These are phyloP conservation scores for Chlorella variabilis DNA, from an alignment of 163 green algal species.

Conservation along the genomic window DNA sequence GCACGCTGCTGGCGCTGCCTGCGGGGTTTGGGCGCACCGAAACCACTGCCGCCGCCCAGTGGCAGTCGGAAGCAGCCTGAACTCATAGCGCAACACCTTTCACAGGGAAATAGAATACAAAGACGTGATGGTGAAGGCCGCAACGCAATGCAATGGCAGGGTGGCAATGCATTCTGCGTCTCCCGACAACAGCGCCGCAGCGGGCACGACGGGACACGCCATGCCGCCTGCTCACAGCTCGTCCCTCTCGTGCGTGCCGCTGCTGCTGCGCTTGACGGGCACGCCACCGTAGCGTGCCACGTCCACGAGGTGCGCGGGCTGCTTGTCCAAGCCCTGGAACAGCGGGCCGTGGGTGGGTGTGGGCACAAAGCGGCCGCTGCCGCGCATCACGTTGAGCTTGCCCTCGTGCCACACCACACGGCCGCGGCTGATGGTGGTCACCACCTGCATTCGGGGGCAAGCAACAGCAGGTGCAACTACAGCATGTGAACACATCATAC, in stretches of 20 bases:
- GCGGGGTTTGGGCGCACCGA: neutral
- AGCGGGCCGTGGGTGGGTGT: conserved; percentile 31
- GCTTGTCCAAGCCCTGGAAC: conserved; percentile 40
- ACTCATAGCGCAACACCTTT: neutral
- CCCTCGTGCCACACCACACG: conserved; percentile 87
- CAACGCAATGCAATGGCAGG: no score
- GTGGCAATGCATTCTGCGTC: no score
- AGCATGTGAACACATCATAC: no score
- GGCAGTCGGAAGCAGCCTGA: neutral
- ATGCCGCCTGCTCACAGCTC: conserved; percentile 1
- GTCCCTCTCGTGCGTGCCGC: neutral
- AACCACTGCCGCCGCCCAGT: neutral
- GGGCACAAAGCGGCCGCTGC: conserved; percentile 63
- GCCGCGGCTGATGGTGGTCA: conserved; percentile 86
- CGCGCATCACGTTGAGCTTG: conserved; percentile 68
- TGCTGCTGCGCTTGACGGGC: conserved; percentile 1
- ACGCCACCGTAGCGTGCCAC: conserved; percentile 25
- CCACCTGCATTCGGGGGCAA: conserved; percentile 76
- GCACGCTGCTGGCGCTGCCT: neutral
- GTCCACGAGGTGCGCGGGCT: neutral
- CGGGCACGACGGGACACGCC: no score
- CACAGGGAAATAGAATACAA: no score
- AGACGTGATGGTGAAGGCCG: no score
- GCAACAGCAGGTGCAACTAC: neutral
- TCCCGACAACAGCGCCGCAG: no score